phyloP scores from a whole-genome alignment of 495 filamentous ascomycete species.

The Aspergillus sclerotioniger region DNA sequence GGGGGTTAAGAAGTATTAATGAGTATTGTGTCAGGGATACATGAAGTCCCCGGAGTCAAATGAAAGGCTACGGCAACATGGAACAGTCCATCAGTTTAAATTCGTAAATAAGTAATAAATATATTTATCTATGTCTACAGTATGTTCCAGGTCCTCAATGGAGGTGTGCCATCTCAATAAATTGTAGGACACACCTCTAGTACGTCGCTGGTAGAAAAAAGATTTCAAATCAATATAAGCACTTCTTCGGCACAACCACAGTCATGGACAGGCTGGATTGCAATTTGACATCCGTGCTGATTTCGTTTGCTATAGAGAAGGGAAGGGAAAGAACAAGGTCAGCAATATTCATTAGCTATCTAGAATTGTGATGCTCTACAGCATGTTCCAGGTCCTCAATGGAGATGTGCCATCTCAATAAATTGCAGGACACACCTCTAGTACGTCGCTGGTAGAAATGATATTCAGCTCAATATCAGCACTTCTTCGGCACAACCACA shows the following conservation, averaged over 20 bases:
- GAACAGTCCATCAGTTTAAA: too few relatives aligned
- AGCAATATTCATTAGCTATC: too few relatives aligned
- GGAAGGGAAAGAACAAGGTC: too few relatives aligned
- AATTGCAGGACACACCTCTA: slow-evolving; percentile 47
- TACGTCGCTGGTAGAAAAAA: slow-evolving; percentile 44
- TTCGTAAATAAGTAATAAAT: too few relatives aligned
- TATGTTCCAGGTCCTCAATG: slow-evolving; percentile 52
- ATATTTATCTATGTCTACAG: too few relatives aligned
- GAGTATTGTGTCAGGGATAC: too few relatives aligned
- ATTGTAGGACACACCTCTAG: slow-evolving; percentile 49
- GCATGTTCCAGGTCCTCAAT: slow-evolving; percentile 50
- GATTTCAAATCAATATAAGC: slow-evolving; percentile 54
- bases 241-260: slow-evolving; percentile 92
- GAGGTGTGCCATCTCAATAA: slow-evolving; percentile 44
- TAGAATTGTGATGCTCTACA: too few relatives aligned
- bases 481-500: slow-evolving; percentile 92
- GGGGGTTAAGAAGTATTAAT: too few relatives aligned
- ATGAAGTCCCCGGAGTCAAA: too few relatives aligned
- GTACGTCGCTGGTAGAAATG: slow-evolving; percentile 45
- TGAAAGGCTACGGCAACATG: too few relatives aligned
- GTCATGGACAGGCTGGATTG: slow-evolving; percentile 80
- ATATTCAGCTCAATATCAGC: slow-evolving; percentile 53
- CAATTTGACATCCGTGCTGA: slow-evolving; percentile 99
- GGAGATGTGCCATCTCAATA: slow-evolving; percentile 46
- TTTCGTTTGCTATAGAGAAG: too few relatives aligned